Evolutionary conservation across 768 basidiomycete species (phyloP), one percentile per base, ranked within the genome.

Genomic region (Podaxis sp.): DNA sequence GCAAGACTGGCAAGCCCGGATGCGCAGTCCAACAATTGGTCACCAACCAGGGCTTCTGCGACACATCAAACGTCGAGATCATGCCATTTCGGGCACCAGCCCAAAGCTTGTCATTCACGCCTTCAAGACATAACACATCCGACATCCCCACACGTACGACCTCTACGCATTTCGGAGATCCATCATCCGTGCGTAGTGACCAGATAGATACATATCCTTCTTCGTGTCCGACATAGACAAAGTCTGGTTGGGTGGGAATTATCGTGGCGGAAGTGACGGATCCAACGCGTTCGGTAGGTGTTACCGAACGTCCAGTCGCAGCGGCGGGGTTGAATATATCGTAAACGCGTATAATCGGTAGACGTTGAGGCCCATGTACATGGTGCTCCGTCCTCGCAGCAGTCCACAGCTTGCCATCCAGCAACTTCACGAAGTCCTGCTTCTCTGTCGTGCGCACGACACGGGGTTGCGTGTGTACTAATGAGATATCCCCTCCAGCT

Each of bases 11-110:
- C 60, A 88, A 67, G 53, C 81, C 78, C 18, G 76, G 73, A 71
- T 96, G 93, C 11, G 93, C 95, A 62, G 79, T 81, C 95, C 95
- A 98, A 40, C 80, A 79, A 71, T 97, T 98, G 61, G 89, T 92
- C 62, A 91, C 84, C 18, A 85, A 71, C 95, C 95, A 98, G 13
- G 95, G 94, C 62, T 80, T 81, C 18, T 78, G 73, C 9, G 75
- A 72, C 35, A 90, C 83, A 69, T 95, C 93, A 71, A 90, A 97
- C 2, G 86, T 91, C 13, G 86, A 79, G 50, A 98, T 90, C 71
- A 79, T 79, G 0, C 96, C 96, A 63, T 86, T 90, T 62, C 96
- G 71, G 28, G 85, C 85, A 0, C 96, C 96, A 7, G 85, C 90
- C 96, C 96, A 98, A 37, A 99, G 73, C 55, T 86, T 76, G 55